Evolutionary conservation across 257 asterid species (phyloP).

Genomic region (Solanum lycopersicoides): DNA sequence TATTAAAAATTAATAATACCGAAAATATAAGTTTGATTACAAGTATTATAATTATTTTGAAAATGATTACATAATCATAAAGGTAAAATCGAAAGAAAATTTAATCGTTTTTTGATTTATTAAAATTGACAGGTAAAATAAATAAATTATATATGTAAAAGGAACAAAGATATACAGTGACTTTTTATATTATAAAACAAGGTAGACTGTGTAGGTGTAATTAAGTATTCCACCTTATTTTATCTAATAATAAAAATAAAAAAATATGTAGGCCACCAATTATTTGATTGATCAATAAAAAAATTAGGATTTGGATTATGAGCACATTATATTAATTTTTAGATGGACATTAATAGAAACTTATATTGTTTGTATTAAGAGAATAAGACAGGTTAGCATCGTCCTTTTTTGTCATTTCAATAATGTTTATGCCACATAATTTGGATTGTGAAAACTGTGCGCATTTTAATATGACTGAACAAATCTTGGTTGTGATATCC

Average conservation of each 20-base stretch:
- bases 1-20: background rate
- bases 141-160: too few relatives aligned
- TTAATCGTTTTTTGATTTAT: background rate
- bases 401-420: background rate
- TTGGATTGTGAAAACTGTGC: background rate
- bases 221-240: background rate
- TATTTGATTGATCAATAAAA: background rate
- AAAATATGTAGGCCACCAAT: background rate
- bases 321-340: background rate
- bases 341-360: background rate
- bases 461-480: background rate
- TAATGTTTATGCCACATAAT: background rate
- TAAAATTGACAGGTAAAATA: background rate
- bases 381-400: background rate
- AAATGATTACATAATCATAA: background rate
- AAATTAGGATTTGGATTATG: background rate
- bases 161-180: background rate
- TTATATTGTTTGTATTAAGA: background rate
- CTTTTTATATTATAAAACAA: background rate
- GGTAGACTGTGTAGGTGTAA: background rate
- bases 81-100: background rate
- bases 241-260: background rate
- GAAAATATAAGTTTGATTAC: background rate
- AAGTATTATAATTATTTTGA: background rate
- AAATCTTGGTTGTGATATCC: background rate